Conservation (phyloP, 768 basidiomycete genomes). For the Erythrobasidium yunnanense region DNA sequence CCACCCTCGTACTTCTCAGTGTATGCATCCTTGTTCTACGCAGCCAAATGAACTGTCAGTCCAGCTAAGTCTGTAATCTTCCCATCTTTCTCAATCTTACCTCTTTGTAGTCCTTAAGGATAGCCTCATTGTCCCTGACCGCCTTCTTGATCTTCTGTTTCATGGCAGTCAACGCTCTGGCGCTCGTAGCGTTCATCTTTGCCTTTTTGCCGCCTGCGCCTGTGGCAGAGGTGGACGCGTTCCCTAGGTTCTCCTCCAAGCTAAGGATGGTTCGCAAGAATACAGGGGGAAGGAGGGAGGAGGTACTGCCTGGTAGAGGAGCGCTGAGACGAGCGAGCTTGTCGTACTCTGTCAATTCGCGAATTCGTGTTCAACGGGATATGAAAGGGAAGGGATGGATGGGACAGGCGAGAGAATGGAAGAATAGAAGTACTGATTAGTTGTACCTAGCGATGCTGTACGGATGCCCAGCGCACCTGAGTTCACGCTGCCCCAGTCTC, state of each 20-base stretch:
- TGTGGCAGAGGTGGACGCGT: conserved; percentile 45
- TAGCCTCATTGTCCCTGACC: conserved; percentile 72
- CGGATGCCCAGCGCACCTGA: conserved; percentile 6
- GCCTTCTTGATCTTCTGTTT: conserved; percentile 94
- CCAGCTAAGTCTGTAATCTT: background rate
- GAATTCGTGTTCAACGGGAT: no score
- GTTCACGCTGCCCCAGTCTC: conserved; percentile 71
- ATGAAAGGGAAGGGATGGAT: no score
- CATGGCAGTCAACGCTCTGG: conserved; percentile 89
- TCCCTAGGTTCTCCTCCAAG: conserved; percentile 56
- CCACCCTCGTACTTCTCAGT: conserved; percentile 56
- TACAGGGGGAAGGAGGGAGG: conserved; percentile 73
- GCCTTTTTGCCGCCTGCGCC: conserved; percentile 73
- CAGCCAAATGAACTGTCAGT: background rate
- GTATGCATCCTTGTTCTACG: conserved; percentile 80
- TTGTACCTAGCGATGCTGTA: background rate
- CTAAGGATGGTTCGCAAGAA: conserved; percentile 62
- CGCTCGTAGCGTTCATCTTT: conserved; percentile 89
- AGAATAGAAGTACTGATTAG: no score
- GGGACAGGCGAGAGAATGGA: background rate
- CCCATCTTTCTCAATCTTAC: conserved; percentile 45
- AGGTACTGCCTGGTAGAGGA: conserved; percentile 62
- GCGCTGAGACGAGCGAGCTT: conserved; percentile 83
- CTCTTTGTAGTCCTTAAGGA: conserved; percentile 65
- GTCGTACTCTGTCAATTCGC: conserved; percentile 69